A percentile compares a stretch with the other conserved stretches of the same genome.
Evolutionary conservation across 768 basidiomycete species (phyloP).

Genomic region (Lentinus brumalis): DNA sequence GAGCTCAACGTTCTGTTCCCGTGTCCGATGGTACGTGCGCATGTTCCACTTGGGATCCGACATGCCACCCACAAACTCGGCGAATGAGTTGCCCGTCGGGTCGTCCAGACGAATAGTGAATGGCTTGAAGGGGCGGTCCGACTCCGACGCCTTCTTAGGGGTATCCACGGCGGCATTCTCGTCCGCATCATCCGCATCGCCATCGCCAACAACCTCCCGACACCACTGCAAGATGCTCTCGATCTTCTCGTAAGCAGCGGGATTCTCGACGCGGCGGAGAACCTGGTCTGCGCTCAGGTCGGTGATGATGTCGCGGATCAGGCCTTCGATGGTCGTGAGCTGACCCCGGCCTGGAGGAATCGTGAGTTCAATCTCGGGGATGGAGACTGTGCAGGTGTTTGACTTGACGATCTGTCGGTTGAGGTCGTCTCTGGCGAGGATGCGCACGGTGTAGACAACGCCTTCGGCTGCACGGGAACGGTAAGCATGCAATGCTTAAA

Average conservation of each 20-base stretch:
- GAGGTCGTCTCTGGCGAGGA: slow-evolving; percentile 74
- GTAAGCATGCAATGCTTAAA: not conserved
- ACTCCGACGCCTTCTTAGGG: slow-evolving; percentile 34
- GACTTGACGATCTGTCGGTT: slow-evolving; percentile 95
- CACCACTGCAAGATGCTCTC: slow-evolving; percentile 71
- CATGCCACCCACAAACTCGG: slow-evolving; percentile 86
- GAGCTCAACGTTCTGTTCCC: slow-evolving; percentile 77
- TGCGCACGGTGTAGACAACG: slow-evolving; percentile 74
- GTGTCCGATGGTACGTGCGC: slow-evolving; percentile 75
- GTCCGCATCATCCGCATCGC: slow-evolving; percentile 52
- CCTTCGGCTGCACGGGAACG: slow-evolving; percentile 66
- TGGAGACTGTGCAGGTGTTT: slow-evolving; percentile 71
- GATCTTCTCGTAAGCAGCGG: slow-evolving; percentile 70
- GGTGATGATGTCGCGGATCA: slow-evolving; percentile 76
- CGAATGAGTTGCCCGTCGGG: slow-evolving; percentile 94
- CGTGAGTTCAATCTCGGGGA: slow-evolving; percentile 89
- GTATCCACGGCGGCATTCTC: slow-evolving; percentile 31
- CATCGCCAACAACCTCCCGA: slow-evolving; percentile 57
- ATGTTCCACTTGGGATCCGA: slow-evolving; percentile 93
- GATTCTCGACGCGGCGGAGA: slow-evolving; percentile 77
- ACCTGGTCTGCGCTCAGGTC: slow-evolving; percentile 86
- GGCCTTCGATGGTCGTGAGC: slow-evolving; percentile 95
- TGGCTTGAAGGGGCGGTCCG: slow-evolving; percentile 57
- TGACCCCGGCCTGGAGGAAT: slow-evolving; percentile 90
- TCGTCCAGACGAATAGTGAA: slow-evolving; percentile 91